Evolutionary conservation across 2,329 filamentous ascomycete genomes (phyloP).

Genomic region (Pseudogymnoascus sp.): DNA sequence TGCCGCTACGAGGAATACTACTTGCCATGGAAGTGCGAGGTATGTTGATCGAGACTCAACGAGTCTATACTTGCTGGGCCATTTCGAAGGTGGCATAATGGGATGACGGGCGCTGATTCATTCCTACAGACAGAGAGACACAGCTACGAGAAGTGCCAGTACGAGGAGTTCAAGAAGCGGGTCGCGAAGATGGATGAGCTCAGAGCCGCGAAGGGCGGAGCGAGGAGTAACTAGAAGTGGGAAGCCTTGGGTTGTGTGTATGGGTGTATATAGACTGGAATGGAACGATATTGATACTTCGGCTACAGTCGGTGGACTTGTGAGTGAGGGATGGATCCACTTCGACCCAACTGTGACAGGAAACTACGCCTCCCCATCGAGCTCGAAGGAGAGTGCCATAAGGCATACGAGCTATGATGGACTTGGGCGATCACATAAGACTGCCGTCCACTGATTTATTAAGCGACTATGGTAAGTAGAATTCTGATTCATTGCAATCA

Average conservation of each 20-base stretch:
- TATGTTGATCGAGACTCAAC: slow-evolving; percentile 37
- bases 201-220: slow-evolving; percentile 72
- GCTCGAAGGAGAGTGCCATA: neutral
- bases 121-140: slow-evolving; percentile 76
- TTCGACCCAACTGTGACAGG: neutral
- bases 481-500: neutral
- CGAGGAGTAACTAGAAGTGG: slow-evolving; percentile 65
- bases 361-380: neutral
- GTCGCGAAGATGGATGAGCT: slow-evolving; percentile 98
- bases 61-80: neutral
- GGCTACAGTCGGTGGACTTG: neutral
- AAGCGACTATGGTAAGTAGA: neutral
- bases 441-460: neutral
- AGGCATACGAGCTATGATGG: neutral
- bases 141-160: slow-evolving; percentile 98
- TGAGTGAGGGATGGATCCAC: neutral
- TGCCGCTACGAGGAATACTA: slow-evolving; percentile 91
- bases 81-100: neutral
- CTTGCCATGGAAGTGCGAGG: slow-evolving; percentile 95
- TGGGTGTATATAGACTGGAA: slow-evolving; percentile 18
- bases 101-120: slow-evolving; percentile 12
- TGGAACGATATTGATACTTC: slow-evolving; percentile 5
- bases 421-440: neutral
- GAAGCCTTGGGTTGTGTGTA: neutral
- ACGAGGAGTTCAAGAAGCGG: slow-evolving; percentile 96